These are phyloP conservation scores for Cutaneotrichosporon arboriforme DNA, from an alignment of 1,284 basidiomycete species.

Conservation along the genomic window DNA sequence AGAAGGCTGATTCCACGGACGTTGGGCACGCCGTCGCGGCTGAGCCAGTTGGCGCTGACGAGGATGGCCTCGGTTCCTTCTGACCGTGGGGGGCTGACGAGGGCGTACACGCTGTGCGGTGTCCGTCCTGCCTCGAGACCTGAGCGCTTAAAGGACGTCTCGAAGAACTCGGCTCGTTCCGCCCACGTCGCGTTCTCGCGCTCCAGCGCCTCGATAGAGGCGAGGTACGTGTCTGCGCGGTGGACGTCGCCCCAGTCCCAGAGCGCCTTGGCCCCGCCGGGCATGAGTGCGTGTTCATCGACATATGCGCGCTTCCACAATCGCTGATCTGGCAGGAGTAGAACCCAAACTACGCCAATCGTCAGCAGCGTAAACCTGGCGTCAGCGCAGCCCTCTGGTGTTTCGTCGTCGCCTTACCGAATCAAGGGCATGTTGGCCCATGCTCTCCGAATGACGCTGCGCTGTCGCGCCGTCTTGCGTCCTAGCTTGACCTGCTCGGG, in stretches of 20 bases:
- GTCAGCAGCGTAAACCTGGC: constrained; percentile 51
- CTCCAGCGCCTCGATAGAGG: constrained; percentile 60
- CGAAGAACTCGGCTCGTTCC: constrained; percentile 48
- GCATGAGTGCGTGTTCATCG: constrained; percentile 89
- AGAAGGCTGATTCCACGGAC: constrained; percentile 79
- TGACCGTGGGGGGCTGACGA: constrained; percentile 73
- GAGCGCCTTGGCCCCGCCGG: constrained; percentile 78
- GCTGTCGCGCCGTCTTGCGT: constrained; percentile 8
- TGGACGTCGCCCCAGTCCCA: constrained; percentile 86
- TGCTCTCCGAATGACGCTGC: not conserved
- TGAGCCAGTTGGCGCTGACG: constrained; percentile 81
- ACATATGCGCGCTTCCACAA: constrained; percentile 70
- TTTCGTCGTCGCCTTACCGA: constrained; percentile 2
- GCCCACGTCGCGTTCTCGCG: constrained; percentile 60
- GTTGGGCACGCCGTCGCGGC: constrained; percentile 57
- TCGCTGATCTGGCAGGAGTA: constrained; percentile 60
- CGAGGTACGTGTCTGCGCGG: constrained; percentile 69
- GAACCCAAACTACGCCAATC: constrained; percentile 68
- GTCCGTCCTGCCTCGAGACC: constrained; percentile 28
- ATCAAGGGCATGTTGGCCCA: constrained; percentile 4
- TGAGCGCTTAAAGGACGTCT: constrained; percentile 19
- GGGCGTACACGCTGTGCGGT: constrained; percentile 62
- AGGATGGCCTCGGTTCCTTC: constrained; percentile 88
- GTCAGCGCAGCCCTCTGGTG: not conserved
- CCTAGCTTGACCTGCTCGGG: constrained; percentile 10